phyloP scores from a whole-genome alignment of 1,139 yeast genomes.

The Protomyces arabidopsidicola region DNA sequence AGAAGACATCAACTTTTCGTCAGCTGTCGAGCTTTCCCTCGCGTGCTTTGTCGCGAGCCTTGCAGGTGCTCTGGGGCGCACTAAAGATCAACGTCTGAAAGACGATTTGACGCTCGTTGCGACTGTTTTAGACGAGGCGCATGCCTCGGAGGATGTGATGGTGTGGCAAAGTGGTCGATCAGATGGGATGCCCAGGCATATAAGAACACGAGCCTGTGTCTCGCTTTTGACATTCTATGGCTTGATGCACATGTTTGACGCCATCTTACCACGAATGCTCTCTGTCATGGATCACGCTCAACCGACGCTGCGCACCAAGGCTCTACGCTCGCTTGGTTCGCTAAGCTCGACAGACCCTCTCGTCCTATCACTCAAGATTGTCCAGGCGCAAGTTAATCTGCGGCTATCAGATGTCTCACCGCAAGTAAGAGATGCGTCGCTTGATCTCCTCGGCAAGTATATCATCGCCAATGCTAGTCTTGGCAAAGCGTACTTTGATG shows the following conservation, averaged over 20 bases:
- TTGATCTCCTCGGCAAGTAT: slow-evolving; percentile 60
- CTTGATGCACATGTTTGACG: slow-evolving; percentile 49
- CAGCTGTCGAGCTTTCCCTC: not conserved
- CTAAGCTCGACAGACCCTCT: slow-evolving; percentile 52
- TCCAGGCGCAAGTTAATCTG: slow-evolving; percentile 52
- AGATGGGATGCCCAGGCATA: not conserved
- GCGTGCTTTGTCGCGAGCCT: not conserved
- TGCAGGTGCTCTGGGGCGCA: not conserved
- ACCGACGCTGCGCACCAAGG: slow-evolving; percentile 59
- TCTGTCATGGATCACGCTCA: slow-evolving; percentile 50
- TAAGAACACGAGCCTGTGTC: not conserved
- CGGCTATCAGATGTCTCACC: slow-evolving; percentile 60
- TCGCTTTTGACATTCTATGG: slow-evolving; percentile 34
- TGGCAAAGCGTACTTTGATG: slow-evolving; percentile 48
- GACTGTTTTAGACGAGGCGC: not conserved
- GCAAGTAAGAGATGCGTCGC: slow-evolving; percentile 67
- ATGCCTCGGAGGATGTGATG: not conserved
- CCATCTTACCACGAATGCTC: slow-evolving; percentile 50
- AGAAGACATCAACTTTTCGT: not conserved
- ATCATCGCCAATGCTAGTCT: slow-evolving; percentile 47
- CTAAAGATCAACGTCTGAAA: not conserved
- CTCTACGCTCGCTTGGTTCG: slow-evolving; percentile 54
- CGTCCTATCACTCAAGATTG: slow-evolving; percentile 48
- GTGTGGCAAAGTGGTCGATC: not conserved
- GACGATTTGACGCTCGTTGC: not conserved